These are phyloP conservation scores for Gleditsia sinensis DNA, from an alignment of 306 rosid species.

Conservation along the genomic window DNA sequence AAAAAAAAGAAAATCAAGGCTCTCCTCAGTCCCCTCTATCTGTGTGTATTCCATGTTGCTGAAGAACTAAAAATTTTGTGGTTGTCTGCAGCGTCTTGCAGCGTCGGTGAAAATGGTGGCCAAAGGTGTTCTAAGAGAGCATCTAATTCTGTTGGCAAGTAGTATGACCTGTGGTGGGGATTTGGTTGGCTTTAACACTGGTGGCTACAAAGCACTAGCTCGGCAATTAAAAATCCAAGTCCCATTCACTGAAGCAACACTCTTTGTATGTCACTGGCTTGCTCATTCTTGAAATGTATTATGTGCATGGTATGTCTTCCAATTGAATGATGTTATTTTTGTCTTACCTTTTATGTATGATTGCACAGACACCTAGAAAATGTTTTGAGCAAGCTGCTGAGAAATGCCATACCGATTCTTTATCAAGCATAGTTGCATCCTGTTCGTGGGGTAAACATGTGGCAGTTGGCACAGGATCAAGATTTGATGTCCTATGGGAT, in stretches of 20 bases:
- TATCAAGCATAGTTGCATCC: constrained; percentile 86
- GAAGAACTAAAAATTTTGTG: neutral
- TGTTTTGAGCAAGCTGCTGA: constrained; percentile 96
- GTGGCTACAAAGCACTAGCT: constrained; percentile 86
- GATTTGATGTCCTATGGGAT: constrained; percentile 84
- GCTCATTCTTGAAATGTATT: constrained; percentile 21
- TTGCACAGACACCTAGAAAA: constrained; percentile 75
- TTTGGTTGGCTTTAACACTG: constrained; percentile 82
- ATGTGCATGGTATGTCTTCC: neutral
- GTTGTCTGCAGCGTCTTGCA: constrained; percentile 72
- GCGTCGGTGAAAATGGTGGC: constrained; percentile 84
- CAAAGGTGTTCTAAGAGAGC: constrained; percentile 95
- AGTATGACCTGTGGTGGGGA: constrained; percentile 94
- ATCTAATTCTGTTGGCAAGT: constrained; percentile 82
- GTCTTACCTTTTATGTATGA: constrained; percentile 24
- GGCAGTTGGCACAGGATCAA: constrained; percentile 94
- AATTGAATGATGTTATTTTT: constrained; percentile 24
- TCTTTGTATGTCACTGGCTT: constrained; percentile 64
- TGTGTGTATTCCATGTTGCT: neutral
- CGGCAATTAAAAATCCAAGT: constrained; percentile 75
- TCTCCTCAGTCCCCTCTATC: neutral
- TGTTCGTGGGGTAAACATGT: constrained; percentile 97
- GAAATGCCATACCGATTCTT: constrained; percentile 75
- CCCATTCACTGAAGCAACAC: constrained; percentile 94
- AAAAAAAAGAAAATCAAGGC: too few relatives aligned